Evolutionary conservation across 306 rosid genomes (phyloP).

Genomic region (Oxytropis ochrocephala): DNA sequence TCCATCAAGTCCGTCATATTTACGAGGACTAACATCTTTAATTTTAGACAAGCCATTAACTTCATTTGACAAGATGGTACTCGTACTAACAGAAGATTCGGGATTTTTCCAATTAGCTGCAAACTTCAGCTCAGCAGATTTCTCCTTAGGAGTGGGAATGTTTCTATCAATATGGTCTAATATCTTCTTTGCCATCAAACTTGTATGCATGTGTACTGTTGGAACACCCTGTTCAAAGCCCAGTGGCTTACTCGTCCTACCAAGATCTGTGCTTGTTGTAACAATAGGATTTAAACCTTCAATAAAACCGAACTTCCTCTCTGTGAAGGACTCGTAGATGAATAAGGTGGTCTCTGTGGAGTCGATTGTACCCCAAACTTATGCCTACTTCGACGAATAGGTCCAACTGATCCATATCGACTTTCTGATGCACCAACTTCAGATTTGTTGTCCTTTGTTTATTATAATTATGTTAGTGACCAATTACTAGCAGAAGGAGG

Average conservation of each 20-base stretch:
- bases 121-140: constrained; percentile 67
- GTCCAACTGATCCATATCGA: constrained; percentile 69
- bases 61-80: constrained; percentile 34
- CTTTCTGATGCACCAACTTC: constrained; percentile 38
- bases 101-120: constrained; percentile 58
- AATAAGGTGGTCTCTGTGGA: constrained; percentile 36
- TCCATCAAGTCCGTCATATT: constrained; percentile 29
- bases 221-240: constrained; percentile 35
- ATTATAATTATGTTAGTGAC: constrained; percentile 6
- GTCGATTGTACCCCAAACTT: constrained; percentile 42
- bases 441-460: constrained; percentile 45
- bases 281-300: constrained; percentile 36
- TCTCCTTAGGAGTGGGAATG: constrained; percentile 66
- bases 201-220: constrained; percentile 52
- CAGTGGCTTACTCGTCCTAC: constrained; percentile 31
- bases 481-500: not conserved
- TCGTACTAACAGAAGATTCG: constrained; percentile 30
- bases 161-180: constrained; percentile 79
- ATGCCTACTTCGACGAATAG: constrained; percentile 50
- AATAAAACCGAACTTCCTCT: constrained; percentile 25
- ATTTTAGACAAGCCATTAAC: constrained; percentile 23
- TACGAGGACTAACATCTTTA: constrained; percentile 26
- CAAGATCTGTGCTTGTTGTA: constrained; percentile 36
- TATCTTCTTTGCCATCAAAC: constrained; percentile 76
- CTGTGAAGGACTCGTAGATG: constrained; percentile 29